Evolutionary conservation across 192 early-diverging fungal species (phyloP).

Genomic region (Phlyctochytrium arcticum): DNA sequence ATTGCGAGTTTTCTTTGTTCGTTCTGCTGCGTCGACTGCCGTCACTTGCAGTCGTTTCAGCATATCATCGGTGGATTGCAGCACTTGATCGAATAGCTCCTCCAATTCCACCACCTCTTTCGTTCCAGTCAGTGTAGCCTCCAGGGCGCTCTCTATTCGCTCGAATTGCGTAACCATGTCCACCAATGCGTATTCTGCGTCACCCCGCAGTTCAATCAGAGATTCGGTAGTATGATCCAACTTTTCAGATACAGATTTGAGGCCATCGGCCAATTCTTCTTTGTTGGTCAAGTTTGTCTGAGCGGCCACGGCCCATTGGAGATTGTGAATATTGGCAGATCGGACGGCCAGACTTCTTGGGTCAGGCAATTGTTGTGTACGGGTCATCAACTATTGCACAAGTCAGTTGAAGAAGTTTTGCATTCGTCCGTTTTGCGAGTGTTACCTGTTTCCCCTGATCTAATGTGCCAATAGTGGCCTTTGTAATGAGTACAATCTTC

Average conservation of each 20-base stretch:
- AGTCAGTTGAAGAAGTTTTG: background rate
- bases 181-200: slow-evolving; percentile 12
- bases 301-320: slow-evolving; percentile 21
- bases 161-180: slow-evolving; percentile 23
- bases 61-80: slow-evolving; percentile 5
- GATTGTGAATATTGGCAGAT: slow-evolving; percentile 5
- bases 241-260: background rate
- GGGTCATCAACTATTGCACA: background rate
- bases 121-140: background rate
- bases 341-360: slow-evolving; percentile 8
- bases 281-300: slow-evolving; percentile 20
- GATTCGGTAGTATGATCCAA: slow-evolving; percentile 12
- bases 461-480: slow-evolving; percentile 19
- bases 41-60: background rate
- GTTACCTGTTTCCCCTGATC: slow-evolving; percentile 13
- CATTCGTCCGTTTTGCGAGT: background rate
- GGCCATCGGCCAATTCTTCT: slow-evolving; percentile 5
- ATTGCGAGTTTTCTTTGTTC: background rate
- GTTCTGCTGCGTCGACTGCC: background rate
- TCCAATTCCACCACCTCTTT: slow-evolving; percentile 8
- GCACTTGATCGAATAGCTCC: slow-evolving; percentile 8
- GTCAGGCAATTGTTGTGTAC: slow-evolving; percentile 4
- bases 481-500: slow-evolving; percentile 8
- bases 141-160: slow-evolving; percentile 12
- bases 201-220: slow-evolving; percentile 17